Conservation (phyloP, 805 yeast species). For the Myxozyma melibiosi region DNA sequence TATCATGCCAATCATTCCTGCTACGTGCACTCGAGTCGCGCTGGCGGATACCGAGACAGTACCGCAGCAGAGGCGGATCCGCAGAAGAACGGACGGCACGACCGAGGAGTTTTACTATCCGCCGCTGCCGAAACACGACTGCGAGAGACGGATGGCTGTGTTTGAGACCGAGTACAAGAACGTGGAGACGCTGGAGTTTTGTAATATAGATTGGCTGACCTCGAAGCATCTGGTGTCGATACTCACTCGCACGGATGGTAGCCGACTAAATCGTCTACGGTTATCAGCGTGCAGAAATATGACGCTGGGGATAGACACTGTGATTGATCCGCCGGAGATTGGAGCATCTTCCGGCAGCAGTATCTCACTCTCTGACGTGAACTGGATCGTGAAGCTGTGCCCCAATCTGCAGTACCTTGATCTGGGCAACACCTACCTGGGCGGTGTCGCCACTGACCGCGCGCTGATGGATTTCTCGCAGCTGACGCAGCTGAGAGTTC, state of each 20-base stretch:
- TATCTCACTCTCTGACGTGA: neutral
- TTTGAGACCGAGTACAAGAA: conserved; percentile 11
- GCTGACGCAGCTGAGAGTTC: conserved; percentile 4
- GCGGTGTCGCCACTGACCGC: conserved; percentile 12
- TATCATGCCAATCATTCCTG: conserved; percentile 12
- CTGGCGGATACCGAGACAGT: neutral
- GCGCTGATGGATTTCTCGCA: conserved; percentile 6
- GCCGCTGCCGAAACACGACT: neutral
- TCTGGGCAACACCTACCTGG: neutral
- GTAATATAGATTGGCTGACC: conserved; percentile 3
- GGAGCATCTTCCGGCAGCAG: neutral
- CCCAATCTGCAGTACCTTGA: conserved; percentile 5
- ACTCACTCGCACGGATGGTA: neutral
- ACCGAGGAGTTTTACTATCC: conserved; percentile 1
- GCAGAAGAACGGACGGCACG: neutral
- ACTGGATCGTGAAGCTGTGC: neutral
- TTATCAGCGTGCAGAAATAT: conserved; percentile 1
- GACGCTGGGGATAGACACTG: neutral
- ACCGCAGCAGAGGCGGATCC: conserved; percentile 6
- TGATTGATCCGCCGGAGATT: neutral
- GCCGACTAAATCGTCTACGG: neutral
- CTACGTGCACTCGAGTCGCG: conserved; percentile 1
- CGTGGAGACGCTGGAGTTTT: conserved; percentile 7
- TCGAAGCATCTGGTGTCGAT: conserved; percentile 4
- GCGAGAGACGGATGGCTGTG: neutral